A percentile compares a stretch with the other conserved stretches of the same genome.
phyloP scores from a whole-genome alignment of 352 stramenopile genomes.

The Globisporangium radiosum region DNA sequence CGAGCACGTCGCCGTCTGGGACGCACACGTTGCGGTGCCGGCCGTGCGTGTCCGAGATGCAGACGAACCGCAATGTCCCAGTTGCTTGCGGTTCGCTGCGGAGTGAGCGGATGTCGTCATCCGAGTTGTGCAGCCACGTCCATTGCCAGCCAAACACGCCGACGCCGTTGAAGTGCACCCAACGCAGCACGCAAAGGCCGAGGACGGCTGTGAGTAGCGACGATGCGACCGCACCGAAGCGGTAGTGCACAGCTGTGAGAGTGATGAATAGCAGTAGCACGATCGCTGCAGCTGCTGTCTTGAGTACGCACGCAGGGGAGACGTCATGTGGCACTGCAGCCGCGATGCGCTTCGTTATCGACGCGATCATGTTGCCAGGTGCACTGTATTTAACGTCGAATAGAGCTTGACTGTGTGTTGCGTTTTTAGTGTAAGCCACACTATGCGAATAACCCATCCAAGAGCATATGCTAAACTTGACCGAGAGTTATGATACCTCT shows the following conservation, averaged over 20 bases:
- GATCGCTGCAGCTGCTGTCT: slow-evolving; percentile 5
- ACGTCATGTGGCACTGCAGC: slow-evolving; percentile 34
- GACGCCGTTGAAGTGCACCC: slow-evolving; percentile 56
- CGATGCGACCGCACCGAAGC: slow-evolving; percentile 20
- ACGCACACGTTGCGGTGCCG: slow-evolving; percentile 64
- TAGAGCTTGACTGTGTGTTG: not conserved
- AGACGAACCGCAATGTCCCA: slow-evolving; percentile 64
- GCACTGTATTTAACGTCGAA: no score
- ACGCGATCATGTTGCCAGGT: not conserved
- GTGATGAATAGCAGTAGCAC: slow-evolving; percentile 5
- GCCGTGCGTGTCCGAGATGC: slow-evolving; percentile 79
- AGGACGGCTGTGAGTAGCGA: slow-evolving; percentile 14
- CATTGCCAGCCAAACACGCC: slow-evolving; percentile 49
- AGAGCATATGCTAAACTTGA: no score
- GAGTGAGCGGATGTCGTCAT: slow-evolving; percentile 20
- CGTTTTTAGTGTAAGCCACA: not conserved
- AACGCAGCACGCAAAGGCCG: slow-evolving; percentile 24
- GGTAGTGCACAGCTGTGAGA: slow-evolving; percentile 14
- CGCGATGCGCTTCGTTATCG: not conserved
- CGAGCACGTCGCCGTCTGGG: slow-evolving; percentile 72
- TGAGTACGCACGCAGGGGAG: slow-evolving; percentile 24
- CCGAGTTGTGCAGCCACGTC: slow-evolving; percentile 36
- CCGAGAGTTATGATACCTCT: no score
- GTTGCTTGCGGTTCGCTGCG: slow-evolving; percentile 33
- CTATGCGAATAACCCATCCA: no score